Evolutionary conservation across 202 grass and related monocot species (phyloP), one percentile per base, ranked within the genome.

Genomic region (Cymbopogon flexuosus): DNA sequence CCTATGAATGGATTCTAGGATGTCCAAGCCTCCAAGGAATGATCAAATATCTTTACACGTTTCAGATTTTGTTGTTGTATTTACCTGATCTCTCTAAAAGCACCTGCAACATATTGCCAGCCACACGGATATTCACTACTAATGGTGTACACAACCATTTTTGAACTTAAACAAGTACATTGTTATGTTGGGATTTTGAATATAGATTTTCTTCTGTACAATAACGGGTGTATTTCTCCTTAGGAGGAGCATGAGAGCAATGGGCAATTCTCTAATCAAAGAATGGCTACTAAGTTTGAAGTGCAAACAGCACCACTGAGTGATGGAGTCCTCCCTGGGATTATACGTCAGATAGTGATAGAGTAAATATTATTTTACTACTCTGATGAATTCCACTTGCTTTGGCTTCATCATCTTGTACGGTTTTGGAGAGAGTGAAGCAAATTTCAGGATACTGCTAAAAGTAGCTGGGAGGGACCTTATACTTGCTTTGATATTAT

Each of bases 261-360:
- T 29, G 76, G 40, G 31, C 40, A 42, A 43, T 80, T 69, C 5
- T 30, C 84, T 73, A n/a, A 43, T 73, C 54, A 58, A 65, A 68
- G 58, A 76, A 59, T 39, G 69, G 24, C 61, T 37, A 67, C 42
- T 76, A 24, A 64, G 8, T 81, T 94, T 79, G 86, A 92, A 84
- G 88, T 97, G 68, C 92, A 94, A 88, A 92, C 92, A 24, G 86
- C 94, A 40, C 92, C 90, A 24, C 49, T 93, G 51, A 86, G 70
- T 84, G 85, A 92, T 62, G 91, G 88, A 14, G 45, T 94, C 35
- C 94, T 97, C 65, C 91, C 94, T 68, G 89, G 94, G 75, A 77
- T 47, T 47, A 16, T 16, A 16, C 14, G 45, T 3, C 43, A 46
- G 45, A 15, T 47, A 47, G 45, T 47, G 45, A 16, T 47, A 47